Evolutionary conservation across 257 asterid genomes (phyloP).

Genomic region (Perilla frutescens): DNA sequence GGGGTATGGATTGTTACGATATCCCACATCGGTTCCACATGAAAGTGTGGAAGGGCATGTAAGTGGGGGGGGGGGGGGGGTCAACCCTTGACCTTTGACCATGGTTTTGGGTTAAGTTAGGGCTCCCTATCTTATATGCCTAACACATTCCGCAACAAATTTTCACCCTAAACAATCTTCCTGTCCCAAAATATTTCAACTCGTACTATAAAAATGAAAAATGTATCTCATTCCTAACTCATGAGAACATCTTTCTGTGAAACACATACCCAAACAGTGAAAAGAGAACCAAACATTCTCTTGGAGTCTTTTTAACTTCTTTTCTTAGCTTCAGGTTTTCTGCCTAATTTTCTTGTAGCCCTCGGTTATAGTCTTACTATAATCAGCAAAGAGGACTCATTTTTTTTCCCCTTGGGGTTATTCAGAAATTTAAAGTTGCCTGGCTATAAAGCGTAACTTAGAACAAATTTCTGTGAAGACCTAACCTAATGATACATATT

Average conservation of each 20-base stretch:
- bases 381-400: not conserved
- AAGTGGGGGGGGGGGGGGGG: no score
- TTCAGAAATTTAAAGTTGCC: not conserved
- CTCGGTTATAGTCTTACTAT: not conserved
- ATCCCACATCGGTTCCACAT: no score
- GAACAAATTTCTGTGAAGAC: not conserved
- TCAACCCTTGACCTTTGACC: no score
- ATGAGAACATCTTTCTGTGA: constrained; percentile 3
- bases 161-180: not conserved
- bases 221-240: not conserved
- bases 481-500: not conserved
- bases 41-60: no score
- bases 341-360: not conserved
- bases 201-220: not conserved
- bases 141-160: not conserved
- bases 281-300: constrained; percentile 14
- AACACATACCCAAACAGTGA: not conserved
- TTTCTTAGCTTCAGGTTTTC: not conserved
- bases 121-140: no score
- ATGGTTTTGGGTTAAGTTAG: no score
- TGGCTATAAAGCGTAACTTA: not conserved
- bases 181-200: not conserved
- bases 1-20: no score
- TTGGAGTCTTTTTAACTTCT: not conserved
- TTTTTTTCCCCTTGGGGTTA: not conserved